Percentiles rank a stretch among this genome's conserved stretches.
phyloP scores from a whole-genome alignment of 768 basidiomycete species.

The Russula sp. region DNA sequence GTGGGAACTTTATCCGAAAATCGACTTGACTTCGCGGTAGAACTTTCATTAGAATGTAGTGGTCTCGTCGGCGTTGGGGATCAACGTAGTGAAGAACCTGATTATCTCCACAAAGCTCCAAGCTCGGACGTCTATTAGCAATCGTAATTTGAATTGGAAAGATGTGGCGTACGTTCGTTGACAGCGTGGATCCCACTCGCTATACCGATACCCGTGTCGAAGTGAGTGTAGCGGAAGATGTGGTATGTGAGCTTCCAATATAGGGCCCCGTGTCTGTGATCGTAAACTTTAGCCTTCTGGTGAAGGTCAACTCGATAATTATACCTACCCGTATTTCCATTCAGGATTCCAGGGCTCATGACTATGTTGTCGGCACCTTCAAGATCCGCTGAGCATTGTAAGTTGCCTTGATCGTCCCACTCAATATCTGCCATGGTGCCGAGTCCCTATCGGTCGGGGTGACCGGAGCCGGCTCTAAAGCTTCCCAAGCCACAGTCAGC shows the following conservation, averaged over 20 bases:
- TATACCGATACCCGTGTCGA: slow-evolving; percentile 14
- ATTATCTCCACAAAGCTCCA: slow-evolving; percentile 58
- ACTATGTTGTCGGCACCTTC: slow-evolving; percentile 27
- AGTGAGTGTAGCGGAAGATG: slow-evolving; percentile 24
- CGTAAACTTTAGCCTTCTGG: neutral
- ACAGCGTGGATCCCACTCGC: slow-evolving; percentile 56
- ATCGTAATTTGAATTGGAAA: neutral
- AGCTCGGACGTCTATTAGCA: slow-evolving; percentile 36
- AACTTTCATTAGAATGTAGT: neutral
- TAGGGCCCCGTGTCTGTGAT: slow-evolving; percentile 18
- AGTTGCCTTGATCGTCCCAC: slow-evolving; percentile 40
- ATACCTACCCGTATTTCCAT: slow-evolving; percentile 34
- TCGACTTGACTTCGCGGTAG: too few relatives aligned
- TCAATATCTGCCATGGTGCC: slow-evolving; percentile 36
- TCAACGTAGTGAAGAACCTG: slow-evolving; percentile 56
- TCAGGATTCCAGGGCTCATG: slow-evolving; percentile 37
- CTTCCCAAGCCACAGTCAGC: slow-evolving; percentile 33
- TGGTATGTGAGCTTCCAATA: slow-evolving; percentile 21
- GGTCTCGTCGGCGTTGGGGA: slow-evolving; percentile 61
- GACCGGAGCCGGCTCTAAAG: slow-evolving; percentile 39
- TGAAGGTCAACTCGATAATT: neutral
- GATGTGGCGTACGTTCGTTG: slow-evolving; percentile 51
- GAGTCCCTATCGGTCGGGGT: slow-evolving; percentile 35
- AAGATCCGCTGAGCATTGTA: slow-evolving; percentile 31
- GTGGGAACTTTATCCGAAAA: too few relatives aligned